Conservation (phyloP, 148 eudicot genomes). For the Rhododendron simsii region DNA sequence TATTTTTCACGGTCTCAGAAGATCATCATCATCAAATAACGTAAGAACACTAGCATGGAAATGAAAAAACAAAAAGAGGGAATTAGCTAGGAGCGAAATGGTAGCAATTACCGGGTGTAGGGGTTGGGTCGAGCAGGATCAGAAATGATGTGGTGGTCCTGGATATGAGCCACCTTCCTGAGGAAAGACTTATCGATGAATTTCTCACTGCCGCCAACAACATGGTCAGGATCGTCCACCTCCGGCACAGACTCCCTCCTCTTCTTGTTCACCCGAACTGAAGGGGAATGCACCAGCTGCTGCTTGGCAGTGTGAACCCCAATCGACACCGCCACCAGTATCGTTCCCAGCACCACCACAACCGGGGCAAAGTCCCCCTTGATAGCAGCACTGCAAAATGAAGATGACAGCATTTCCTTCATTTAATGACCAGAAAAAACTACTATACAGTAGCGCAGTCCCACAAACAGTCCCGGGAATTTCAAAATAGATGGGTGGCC, state of each 20-base stretch:
- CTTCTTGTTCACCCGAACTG: conserved; percentile 17
- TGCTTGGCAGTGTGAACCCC: conserved; percentile 19
- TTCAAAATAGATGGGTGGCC: neutral
- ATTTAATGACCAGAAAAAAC: neutral
- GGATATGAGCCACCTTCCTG: conserved; percentile 21
- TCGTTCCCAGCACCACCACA: conserved; percentile 18
- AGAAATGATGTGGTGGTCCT: neutral
- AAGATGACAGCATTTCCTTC: neutral
- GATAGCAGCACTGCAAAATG: neutral
- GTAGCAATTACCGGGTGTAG: neutral
- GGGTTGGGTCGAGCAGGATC: conserved; percentile 7
- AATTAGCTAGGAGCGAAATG: neutral
- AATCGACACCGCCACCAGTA: conserved; percentile 11
- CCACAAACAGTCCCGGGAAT: neutral
- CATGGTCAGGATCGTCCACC: conserved; percentile 21
- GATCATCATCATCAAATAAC: neutral
- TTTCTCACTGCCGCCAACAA: neutral
- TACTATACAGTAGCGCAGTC: neutral
- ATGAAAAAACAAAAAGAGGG: neutral
- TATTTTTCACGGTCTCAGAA: neutral
- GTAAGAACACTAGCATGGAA: neutral
- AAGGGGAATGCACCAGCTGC: conserved; percentile 18
- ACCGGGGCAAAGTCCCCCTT: conserved; percentile 17
- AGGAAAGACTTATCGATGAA: conserved; percentile 17
- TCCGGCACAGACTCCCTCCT: conserved; percentile 18